Conservation (phyloP, 2,329 filamentous ascomycete genomes). For the Lasiodiplodia sp. region DNA sequence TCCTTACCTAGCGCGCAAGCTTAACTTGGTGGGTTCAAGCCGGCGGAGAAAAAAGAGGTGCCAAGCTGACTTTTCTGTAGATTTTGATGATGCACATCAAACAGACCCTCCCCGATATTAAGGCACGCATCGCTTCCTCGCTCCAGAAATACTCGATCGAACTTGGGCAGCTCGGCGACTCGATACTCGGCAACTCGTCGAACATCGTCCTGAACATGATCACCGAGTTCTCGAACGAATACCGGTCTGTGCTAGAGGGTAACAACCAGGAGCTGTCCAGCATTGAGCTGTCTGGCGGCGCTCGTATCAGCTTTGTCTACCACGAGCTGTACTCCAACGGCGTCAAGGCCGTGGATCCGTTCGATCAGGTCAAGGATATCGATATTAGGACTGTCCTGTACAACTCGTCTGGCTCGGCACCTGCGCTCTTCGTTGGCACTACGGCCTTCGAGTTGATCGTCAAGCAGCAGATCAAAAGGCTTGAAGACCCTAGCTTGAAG, state of each 20-base stretch:
- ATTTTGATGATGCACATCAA: slow-evolving; percentile 99
- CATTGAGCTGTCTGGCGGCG: slow-evolving; percentile 91
- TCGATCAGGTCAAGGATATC: slow-evolving; percentile 95
- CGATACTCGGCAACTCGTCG: slow-evolving; percentile 91
- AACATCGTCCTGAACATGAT: slow-evolving; percentile 99
- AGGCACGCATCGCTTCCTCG: slow-evolving; percentile 92
- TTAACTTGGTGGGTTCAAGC: slow-evolving; percentile 72
- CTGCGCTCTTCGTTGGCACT: slow-evolving; percentile 94
- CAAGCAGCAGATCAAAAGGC: slow-evolving; percentile 95
- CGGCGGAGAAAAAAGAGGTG: background rate
- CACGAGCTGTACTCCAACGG: slow-evolving; percentile 98
- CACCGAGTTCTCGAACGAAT: slow-evolving; percentile 97
- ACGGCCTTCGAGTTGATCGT: slow-evolving; percentile 99
- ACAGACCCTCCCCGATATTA: slow-evolving; percentile 98
- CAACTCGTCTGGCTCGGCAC: slow-evolving; percentile 98
- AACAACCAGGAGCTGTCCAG: slow-evolving; percentile 97
- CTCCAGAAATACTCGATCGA: slow-evolving; percentile 90
- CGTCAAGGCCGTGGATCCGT: slow-evolving; percentile 96
- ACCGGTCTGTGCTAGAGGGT: slow-evolving; percentile 92
- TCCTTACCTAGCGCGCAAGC: slow-evolving; percentile 92
- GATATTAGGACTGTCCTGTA: slow-evolving; percentile 97
- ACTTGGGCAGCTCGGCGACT: slow-evolving; percentile 84
- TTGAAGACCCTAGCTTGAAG: slow-evolving; percentile 96
- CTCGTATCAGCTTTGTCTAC: slow-evolving; percentile 98
- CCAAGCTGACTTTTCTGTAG: slow-evolving; percentile 47